Base-by-base conservation (phyloP, 116 monocot species). In the Iris pallida region DNA sequence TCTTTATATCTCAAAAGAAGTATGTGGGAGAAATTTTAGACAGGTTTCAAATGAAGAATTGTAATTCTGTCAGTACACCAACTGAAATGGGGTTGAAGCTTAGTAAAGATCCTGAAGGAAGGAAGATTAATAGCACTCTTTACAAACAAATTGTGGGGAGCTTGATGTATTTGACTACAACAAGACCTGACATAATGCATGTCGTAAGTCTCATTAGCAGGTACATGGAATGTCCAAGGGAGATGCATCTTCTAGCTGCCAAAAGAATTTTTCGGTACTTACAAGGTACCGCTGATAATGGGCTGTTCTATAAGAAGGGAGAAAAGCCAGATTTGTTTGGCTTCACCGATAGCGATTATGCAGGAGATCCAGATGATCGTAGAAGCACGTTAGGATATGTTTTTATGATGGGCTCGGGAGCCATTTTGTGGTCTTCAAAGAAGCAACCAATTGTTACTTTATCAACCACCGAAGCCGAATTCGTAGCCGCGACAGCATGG, bases 381-480 rank as follows among this genome's bases (percentile, higher is more conserved):
- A 46, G 16, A 47, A 47, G 64, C n/a, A 64, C 64, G 9, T 64
- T 11, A 7, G 42, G 47, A 10, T 64, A 64, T 64, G 64, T 64
- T 45, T 66, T 66, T 52, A 49, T 66, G 52, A 16, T 68, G 44
- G 68, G 20, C 3, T 51, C 41, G 12, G 16, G 53, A 10, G 68
- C 2, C 41, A 16, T 68, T 68, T 68, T 40, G 8, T 68, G 53
- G 68, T 68, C 53, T 54, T 54, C 54, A 19, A 68, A 55, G 54
- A 68, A 68, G 42, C 55, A 68, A 42, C 42, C 52, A 30, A 55
- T 69, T 57, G 69, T 57, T 14, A 57, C 69, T 45, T 69, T 69
- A 10, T 69, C 57, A 45, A 45, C 56, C 7, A 69, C 69, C 0
- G 5, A 69, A 57, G 69, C 42, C 18, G 69, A 57, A 19, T 57